phyloP scores from a whole-genome alignment of 805 yeast species.

The Cyberlindnera amylophila region DNA sequence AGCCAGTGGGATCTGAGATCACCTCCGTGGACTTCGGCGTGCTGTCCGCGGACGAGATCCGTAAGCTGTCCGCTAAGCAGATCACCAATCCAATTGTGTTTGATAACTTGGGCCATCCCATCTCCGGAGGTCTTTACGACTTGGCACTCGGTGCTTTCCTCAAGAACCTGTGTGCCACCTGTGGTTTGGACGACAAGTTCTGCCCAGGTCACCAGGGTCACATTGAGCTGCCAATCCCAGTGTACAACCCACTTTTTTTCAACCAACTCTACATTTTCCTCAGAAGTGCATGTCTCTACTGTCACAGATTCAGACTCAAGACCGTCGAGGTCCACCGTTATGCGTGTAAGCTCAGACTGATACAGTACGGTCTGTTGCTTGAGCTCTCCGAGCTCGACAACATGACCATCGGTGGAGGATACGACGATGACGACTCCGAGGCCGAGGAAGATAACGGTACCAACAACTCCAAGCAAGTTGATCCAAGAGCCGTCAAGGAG shows the following conservation, averaged over 20 bases:
- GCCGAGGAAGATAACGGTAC: constrained; percentile 39
- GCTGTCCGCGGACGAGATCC: constrained; percentile 75
- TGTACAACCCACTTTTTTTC: constrained; percentile 92
- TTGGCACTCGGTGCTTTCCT: constrained; percentile 93
- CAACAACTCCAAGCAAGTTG: constrained; percentile 19
- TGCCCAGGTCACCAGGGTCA: constrained; percentile 99
- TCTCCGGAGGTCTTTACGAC: constrained; percentile 90
- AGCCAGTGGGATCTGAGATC: constrained; percentile 94
- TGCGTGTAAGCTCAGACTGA: constrained; percentile 71
- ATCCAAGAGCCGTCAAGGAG: constrained; percentile 40
- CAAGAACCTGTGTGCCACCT: constrained; percentile 81
- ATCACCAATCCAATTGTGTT: constrained; percentile 94
- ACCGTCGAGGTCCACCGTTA: constrained; percentile 67
- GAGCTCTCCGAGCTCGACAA: constrained; percentile 75
- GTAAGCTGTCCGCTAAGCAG: constrained; percentile 88
- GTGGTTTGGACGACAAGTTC: constrained; percentile 89
- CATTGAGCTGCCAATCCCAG: constrained; percentile 93
- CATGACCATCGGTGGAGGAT: constrained; percentile 36
- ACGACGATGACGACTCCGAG: constrained; percentile 43
- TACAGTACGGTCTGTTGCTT: constrained; percentile 84
- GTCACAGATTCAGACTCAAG: constrained; percentile 79
- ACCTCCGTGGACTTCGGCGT: constrained; percentile 89
- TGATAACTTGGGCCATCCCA: constrained; percentile 94
- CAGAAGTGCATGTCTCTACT: constrained; percentile 82
- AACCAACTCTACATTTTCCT: constrained; percentile 81